A percentile compares a stretch with the other conserved stretches of the same genome.
These are phyloP conservation scores for Chrysoporthe austroafricana DNA, from an alignment of 2,329 filamentous ascomycete genomes.

Conservation along the genomic window DNA sequence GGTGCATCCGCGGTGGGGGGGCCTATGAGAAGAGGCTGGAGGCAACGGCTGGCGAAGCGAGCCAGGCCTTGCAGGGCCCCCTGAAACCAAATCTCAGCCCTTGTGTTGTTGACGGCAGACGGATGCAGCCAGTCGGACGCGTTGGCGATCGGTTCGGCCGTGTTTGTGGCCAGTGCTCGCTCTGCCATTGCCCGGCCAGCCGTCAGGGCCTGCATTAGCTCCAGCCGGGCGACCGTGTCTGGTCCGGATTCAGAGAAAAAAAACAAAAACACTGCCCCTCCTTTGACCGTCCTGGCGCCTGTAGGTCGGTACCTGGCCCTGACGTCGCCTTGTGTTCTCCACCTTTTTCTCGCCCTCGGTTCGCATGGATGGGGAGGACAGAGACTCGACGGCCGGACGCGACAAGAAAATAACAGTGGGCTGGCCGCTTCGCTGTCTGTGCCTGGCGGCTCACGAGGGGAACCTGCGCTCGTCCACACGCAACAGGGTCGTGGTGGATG, in stretches of 20 bases:
- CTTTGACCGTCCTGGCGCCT: neutral
- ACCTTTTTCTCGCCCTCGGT: slow-evolving; percentile 1
- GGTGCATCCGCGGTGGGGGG: neutral
- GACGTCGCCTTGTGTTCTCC: slow-evolving; percentile 6
- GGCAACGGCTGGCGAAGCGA: slow-evolving; percentile 8
- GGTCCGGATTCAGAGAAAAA: slow-evolving; percentile 20
- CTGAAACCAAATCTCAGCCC: slow-evolving; percentile 15
- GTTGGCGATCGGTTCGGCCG: slow-evolving; percentile 10
- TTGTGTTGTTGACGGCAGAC: slow-evolving; percentile 10
- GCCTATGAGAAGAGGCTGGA: slow-evolving; percentile 10
- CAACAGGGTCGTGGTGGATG: neutral
- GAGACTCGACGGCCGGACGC: slow-evolving; percentile 17
- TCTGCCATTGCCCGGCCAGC: slow-evolving; percentile 12
- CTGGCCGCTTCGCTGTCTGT: neutral
- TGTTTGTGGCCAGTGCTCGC: slow-evolving; percentile 3
- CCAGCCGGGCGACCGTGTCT: slow-evolving; percentile 10
- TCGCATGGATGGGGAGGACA: neutral
- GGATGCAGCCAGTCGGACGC: slow-evolving; percentile 18
- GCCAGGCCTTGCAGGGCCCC: neutral
- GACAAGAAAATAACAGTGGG: slow-evolving; percentile 22
- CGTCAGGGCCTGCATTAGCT: slow-evolving; percentile 20
- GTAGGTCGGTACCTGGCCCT: neutral
- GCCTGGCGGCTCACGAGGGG: neutral
- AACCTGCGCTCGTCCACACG: slow-evolving; percentile 3
- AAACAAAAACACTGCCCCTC: slow-evolving; percentile 28